Conservation (phyloP, 1,139 yeast species). For the Saccharomycopsis hybrid region DNA sequence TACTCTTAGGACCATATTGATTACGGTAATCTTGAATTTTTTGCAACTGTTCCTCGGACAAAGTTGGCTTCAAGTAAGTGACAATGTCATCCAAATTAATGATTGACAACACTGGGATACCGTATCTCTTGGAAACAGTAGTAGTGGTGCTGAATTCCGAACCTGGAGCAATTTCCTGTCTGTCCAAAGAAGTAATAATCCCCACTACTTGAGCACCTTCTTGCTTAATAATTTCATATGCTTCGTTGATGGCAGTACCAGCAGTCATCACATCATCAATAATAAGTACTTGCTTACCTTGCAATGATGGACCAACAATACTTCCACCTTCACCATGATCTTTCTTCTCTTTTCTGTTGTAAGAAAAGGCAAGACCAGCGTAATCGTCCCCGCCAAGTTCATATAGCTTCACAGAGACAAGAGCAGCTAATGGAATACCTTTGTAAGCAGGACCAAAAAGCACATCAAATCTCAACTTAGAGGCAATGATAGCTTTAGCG, state of each 20-base stretch:
- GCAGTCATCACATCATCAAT: conserved; percentile 98
- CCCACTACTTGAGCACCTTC: conserved; percentile 78
- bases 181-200: conserved; percentile 83
- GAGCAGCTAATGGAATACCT: conserved; percentile 93
- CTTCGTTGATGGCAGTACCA: conserved; percentile 96
- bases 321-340: conserved; percentile 98
- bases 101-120: conserved; percentile 79
- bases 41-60: conserved; percentile 47
- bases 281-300: conserved; percentile 66
- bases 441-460: conserved; percentile 97
- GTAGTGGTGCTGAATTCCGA: conserved; percentile 72
- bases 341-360: conserved; percentile 87
- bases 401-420: conserved; percentile 85
- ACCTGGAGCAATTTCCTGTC: conserved; percentile 82
- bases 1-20: conserved; percentile 13
- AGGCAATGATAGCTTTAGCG: conserved; percentile 77
- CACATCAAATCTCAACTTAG: conserved; percentile 80
- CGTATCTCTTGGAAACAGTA: conserved; percentile 62
- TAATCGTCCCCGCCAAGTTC: conserved; percentile 76
- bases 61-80: conserved; percentile 48
- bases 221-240: conserved; percentile 66
- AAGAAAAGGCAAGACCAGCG: conserved; percentile 59
- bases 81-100: conserved; percentile 73
- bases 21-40: conserved; percentile 55
- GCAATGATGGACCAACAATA: conserved; percentile 78